phyloP scores from a whole-genome alignment of 2,329 filamentous ascomycete genomes.

The Trichoderma sp. region DNA sequence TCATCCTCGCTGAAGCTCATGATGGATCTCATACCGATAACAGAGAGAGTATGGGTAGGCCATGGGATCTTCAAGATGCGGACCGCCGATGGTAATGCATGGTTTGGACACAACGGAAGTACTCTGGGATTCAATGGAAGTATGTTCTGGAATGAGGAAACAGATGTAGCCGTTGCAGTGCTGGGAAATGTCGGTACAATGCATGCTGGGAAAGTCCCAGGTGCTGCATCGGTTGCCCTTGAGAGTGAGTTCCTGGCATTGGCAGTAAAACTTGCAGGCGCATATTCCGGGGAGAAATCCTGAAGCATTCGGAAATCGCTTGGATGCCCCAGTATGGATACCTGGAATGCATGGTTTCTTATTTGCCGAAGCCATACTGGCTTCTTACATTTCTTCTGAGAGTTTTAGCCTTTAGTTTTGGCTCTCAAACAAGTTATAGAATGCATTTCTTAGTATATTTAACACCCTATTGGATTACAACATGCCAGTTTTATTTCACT shows the following conservation, averaged over 20 bases:
- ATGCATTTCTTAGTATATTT: no score
- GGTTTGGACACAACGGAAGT: background rate
- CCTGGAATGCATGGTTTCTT: background rate
- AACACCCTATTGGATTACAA: no score
- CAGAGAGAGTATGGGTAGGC: background rate
- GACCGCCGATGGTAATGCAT: background rate
- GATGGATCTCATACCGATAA: background rate
- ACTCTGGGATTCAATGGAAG: background rate
- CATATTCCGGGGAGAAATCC: background rate
- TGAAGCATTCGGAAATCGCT: background rate
- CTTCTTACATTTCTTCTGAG: background rate
- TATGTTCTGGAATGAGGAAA: background rate
- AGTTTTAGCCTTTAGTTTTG: background rate
- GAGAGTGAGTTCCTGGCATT: background rate
- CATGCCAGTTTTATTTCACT: no score
- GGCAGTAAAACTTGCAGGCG: background rate
- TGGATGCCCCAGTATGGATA: background rate
- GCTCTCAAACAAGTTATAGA: background rate
- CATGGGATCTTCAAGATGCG: background rate
- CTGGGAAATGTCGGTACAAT: background rate
- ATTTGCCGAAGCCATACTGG: background rate
- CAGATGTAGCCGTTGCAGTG: background rate
- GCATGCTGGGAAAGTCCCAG: background rate
- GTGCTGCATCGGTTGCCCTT: background rate
- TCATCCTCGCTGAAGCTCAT: background rate